Evolutionary conservation across 805 yeast species (phyloP).

Genomic region (Saccharomycopsis amapae): DNA sequence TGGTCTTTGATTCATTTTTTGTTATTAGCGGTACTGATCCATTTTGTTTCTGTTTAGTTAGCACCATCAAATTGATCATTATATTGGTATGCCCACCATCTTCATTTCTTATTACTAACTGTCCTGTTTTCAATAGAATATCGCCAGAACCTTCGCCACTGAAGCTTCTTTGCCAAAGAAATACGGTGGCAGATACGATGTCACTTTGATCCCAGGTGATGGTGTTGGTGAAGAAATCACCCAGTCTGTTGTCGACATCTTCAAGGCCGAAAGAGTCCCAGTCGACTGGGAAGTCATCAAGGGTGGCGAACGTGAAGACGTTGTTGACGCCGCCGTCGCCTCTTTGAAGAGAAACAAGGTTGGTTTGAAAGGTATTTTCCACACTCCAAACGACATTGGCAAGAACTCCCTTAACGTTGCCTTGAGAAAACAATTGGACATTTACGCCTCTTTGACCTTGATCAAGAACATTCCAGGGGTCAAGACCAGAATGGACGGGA

Average conservation of each 20-base stretch:
- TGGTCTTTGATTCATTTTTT: too few relatives aligned
- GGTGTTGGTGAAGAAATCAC: constrained; percentile 97
- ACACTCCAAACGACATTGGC: constrained; percentile 58
- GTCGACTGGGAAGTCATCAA: constrained; percentile 87
- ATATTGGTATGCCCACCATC: not conserved
- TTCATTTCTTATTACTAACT: constrained; percentile 2
- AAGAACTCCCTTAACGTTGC: constrained; percentile 91
- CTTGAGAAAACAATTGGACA: constrained; percentile 90
- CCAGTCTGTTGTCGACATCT: constrained; percentile 85
- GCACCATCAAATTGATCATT: not conserved
- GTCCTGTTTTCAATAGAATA: constrained; percentile 1
- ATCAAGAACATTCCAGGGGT: constrained; percentile 94
- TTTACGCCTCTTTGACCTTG: constrained; percentile 90
- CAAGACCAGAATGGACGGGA: constrained; percentile 77
- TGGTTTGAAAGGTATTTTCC: constrained; percentile 90
- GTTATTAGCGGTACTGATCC: too few relatives aligned
- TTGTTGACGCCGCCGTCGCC: constrained; percentile 77
- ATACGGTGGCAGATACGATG: constrained; percentile 91
- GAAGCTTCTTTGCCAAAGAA: constrained; percentile 72
- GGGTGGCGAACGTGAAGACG: constrained; percentile 49
- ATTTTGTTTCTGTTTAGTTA: too few relatives aligned
- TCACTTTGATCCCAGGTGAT: constrained; percentile 95
- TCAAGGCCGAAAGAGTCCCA: constrained; percentile 82
- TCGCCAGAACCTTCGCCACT: constrained; percentile 40
- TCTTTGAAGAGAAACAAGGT: constrained; percentile 94